Evolutionary conservation across 305 asterid genomes (phyloP), one percentile per base, ranked within the genome.

Genomic region (Stenogyne calaminthoides): DNA sequence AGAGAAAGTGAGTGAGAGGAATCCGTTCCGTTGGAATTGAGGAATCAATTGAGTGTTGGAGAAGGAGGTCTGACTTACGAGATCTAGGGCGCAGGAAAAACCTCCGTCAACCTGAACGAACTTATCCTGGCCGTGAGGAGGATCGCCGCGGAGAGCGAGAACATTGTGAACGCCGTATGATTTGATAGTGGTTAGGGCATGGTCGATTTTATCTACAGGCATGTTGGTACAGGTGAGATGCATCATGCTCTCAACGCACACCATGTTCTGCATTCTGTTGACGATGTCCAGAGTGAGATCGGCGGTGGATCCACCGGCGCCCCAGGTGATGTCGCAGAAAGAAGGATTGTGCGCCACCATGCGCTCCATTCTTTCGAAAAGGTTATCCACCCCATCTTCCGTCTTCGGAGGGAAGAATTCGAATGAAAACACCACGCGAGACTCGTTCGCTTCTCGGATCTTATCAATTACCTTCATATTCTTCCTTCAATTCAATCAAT

Each of bases 351-450:
- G 90, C 25, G 83, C 90, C 67, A 84, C 99, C 99, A 94, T 94
- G 42, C 97, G 83, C 74, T 94, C 98, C 93, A 91, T 94, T 44
- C 91, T 82, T 49, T 94, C 96, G 77, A 94, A 94, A 51, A 94
- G 89, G 71, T 94, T 94, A 72, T 94, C 97, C 51, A 91, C 97
- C 0, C 97, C 99, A 60, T 94, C 99, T 79, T 89, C 96, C 11
- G 99, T 94, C 84, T 91, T 94, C 8, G 99, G 99, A 0, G 99
- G 97, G 83, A 91, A 94, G 87, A 91, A 94, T 59, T 94, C 99
- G 82, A 94, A 94, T 46, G 97, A 94, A 83, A 94, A 94, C 25
- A 88, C 88, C 2, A 85, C 91, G 72, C 79, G 82, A 52, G 67
- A 42, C 68, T 78, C 81, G 15, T 73, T 55, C 0, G 90, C 85